Evolutionary conservation across 2,329 filamentous ascomycete genomes (phyloP), one percentile per base, ranked within the genome.

Genomic region (Fusarium robinianum): DNA sequence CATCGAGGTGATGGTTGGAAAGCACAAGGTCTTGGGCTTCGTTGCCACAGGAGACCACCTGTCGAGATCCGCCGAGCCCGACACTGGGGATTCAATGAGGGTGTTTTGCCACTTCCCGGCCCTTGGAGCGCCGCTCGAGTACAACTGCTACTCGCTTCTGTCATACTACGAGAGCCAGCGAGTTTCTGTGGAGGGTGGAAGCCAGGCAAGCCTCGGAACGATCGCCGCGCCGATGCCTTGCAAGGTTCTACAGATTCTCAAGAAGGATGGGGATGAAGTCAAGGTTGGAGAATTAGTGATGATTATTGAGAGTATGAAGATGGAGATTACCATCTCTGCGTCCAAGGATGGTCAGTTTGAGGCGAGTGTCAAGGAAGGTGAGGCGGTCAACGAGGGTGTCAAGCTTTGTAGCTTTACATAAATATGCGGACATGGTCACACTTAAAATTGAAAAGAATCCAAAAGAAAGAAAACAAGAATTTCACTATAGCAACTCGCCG

Each of bases 241-340:
- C 45, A 65, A 55, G 30, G 46, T 52, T 9, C 46, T 52, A n/a
- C 51, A 33, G 6, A 36, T 61, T 6, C 29, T 48, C 31, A 57
- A 53, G 45, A 31, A 42, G 16, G 30, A 34, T 8, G 54, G 49
- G 5, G 55, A 56, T 6, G 35, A 55, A 4, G 55, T 58, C 3
- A 47, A 49, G 14, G 31, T 30, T 4, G 53, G 55, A 10, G 57
- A 60, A 10, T 38, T 46, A 4, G 47, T 62, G 2, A 55, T 61
- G 43, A 46, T 61, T 1, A 49, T 62, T 15, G 59, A 61, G 25
- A 62, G 59, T 21, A 62, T 62, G 58, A 60, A 62, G 35, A 62
- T 60, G 59, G 58, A 62, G 30, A 42, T 60, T 5, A 48, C 44
- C 8, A 58, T 58, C 24, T 33, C 40, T 22, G 45, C 41, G n/a